A percentile compares a stretch with the other conserved stretches of the same genome.
These are phyloP conservation scores for Pluteus cervinus DNA, from an alignment of 768 basidiomycete genomes.

Conservation along the genomic window DNA sequence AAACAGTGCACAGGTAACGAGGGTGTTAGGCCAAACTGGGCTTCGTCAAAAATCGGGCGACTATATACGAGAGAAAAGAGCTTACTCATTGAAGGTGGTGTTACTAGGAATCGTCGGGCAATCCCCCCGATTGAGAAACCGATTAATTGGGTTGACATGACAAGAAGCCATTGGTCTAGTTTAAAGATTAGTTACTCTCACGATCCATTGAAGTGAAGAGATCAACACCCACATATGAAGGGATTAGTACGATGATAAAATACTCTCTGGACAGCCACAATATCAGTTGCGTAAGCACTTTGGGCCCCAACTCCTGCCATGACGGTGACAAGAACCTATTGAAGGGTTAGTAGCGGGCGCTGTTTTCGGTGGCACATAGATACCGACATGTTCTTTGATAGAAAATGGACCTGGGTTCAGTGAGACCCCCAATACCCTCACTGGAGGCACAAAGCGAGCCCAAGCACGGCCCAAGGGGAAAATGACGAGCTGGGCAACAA, in stretches of 20 bases:
- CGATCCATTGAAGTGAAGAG: conserved; percentile 1
- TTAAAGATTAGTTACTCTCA: conserved; percentile 10
- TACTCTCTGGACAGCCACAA: conserved; percentile 67
- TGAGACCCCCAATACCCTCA: conserved; percentile 49
- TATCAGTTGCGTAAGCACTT: conserved; percentile 61
- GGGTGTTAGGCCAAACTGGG: conserved; percentile 68
- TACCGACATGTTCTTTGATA: conserved; percentile 56
- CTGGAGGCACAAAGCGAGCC: conserved; percentile 52
- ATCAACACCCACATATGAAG: conserved; percentile 33
- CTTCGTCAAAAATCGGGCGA: conserved; percentile 5
- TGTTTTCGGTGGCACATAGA: conserved; percentile 4
- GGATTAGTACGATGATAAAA: conserved; percentile 56
- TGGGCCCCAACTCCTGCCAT: conserved; percentile 55
- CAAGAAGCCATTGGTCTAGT: conserved; percentile 53
- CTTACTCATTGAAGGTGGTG: conserved; percentile 60
- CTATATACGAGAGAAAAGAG: not conserved
- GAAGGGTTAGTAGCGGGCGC: conserved; percentile 6
- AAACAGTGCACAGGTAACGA: conserved; percentile 66
- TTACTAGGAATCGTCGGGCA: conserved; percentile 56
- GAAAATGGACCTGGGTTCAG: conserved; percentile 73
- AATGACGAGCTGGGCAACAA: conserved; percentile 66
- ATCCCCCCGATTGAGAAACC: conserved; percentile 54
- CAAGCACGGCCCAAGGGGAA: conserved; percentile 66
- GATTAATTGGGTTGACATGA: conserved; percentile 69
- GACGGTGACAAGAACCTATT: conserved; percentile 57